Percentiles rank a stretch among this genome's conserved stretches.
These are phyloP conservation scores for Kodamaea kakaduensis DNA, from an alignment of 805 yeast genomes.

Conservation along the genomic window DNA sequence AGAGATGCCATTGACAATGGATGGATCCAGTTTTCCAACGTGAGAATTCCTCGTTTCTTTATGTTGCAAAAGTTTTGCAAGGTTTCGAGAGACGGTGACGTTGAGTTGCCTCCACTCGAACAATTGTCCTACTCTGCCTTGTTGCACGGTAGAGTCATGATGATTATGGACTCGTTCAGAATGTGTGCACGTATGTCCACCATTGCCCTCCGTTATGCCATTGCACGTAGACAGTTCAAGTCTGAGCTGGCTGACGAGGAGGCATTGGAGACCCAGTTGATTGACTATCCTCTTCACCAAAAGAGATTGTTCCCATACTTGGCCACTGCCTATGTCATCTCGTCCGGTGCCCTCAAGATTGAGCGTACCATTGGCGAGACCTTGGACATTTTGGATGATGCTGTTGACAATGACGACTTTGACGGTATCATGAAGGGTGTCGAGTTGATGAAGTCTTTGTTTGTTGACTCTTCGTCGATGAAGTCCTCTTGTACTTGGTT, in stretches of 20 bases:
- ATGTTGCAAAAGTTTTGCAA: constrained; percentile 79
- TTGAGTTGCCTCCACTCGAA: constrained; percentile 76
- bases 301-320: constrained; percentile 81
- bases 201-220: constrained; percentile 84
- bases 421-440: constrained; percentile 45
- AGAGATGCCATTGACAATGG: constrained; percentile 95
- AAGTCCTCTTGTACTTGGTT: constrained; percentile 91
- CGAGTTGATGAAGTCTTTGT: constrained; percentile 66
- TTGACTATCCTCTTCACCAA: constrained; percentile 88
- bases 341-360: constrained; percentile 65
- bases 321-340: constrained; percentile 73
- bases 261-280: constrained; percentile 58
- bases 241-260: constrained; percentile 36
- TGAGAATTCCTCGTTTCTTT: constrained; percentile 75
- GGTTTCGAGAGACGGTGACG: constrained; percentile 66
- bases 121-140: constrained; percentile 87
- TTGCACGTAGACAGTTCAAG: constrained; percentile 81
- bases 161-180: constrained; percentile 84
- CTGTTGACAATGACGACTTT: constrained; percentile 47
- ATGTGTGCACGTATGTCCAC: constrained; percentile 76
- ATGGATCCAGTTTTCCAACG: constrained; percentile 88
- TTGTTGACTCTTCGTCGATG: constrained; percentile 80
- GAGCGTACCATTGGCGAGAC: constrained; percentile 48
- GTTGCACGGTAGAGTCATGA: constrained; percentile 81
- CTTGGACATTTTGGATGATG: constrained; percentile 51